These are phyloP conservation scores for Eustoma russellianum DNA, from an alignment of 257 asterid genomes.

Conservation along the genomic window DNA sequence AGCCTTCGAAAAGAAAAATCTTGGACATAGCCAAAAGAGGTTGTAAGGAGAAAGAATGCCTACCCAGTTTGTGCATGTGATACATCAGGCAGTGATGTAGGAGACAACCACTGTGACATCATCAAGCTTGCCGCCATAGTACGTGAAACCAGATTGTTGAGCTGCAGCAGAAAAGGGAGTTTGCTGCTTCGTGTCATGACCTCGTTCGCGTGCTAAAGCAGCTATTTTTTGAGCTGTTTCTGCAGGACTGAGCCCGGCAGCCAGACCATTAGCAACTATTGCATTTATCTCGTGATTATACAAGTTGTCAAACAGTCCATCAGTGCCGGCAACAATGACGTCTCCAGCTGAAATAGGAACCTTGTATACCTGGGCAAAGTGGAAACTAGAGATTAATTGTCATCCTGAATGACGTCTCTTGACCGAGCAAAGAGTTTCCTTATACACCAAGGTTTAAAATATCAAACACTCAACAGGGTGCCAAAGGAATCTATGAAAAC, in stretches of 20 bases:
- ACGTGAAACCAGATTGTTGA: slow-evolving; percentile 49
- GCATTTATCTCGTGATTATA: slow-evolving; percentile 46
- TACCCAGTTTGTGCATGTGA: no score
- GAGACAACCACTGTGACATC: slow-evolving; percentile 78
- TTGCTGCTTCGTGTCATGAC: slow-evolving; percentile 35
- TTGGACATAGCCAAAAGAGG: no score
- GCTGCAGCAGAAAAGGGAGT: slow-evolving; percentile 76
- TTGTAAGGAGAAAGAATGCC: no score
- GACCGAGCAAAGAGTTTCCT: not conserved
- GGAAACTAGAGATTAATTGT: not conserved
- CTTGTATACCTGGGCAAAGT: slow-evolving; percentile 44
- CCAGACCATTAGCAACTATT: slow-evolving; percentile 43
- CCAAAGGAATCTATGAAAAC: not conserved
- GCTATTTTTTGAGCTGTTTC: slow-evolving; percentile 58
- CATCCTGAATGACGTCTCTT: no score
- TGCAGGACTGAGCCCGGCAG: slow-evolving; percentile 44
- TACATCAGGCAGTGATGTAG: no score
- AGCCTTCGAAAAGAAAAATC: no score
- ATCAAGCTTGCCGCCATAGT: slow-evolving; percentile 73
- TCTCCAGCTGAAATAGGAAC: slow-evolving; percentile 57
- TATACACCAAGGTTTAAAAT: not conserved
- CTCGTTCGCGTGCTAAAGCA: slow-evolving; percentile 49
- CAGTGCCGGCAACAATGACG: slow-evolving; percentile 75
- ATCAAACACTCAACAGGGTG: no score
- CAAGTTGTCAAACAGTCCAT: slow-evolving; percentile 79